Conservation (phyloP, 2,329 filamentous ascomycete species). For the Stagonosporopsis tanaceti region DNA sequence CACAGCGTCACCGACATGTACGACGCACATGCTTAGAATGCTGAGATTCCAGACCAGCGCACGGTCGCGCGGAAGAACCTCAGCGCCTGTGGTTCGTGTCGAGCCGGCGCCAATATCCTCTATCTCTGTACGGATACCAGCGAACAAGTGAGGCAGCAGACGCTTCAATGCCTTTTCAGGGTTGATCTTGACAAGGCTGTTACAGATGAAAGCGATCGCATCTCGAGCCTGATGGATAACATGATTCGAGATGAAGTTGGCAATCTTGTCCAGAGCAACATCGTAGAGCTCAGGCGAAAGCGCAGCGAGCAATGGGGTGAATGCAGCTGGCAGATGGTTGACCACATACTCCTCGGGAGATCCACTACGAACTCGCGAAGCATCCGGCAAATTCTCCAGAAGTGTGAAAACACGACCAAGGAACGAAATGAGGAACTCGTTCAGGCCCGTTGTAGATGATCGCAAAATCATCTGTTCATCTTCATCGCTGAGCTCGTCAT, state of each 20-base stretch:
- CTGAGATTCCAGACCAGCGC: slow-evolving; percentile 96
- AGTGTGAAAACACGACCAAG: slow-evolving; percentile 95
- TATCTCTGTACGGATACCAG: slow-evolving; percentile 94
- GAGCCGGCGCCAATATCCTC: slow-evolving; percentile 96
- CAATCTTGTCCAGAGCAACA: slow-evolving; percentile 88
- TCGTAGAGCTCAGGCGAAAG: slow-evolving; percentile 94
- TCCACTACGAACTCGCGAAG: slow-evolving; percentile 83
- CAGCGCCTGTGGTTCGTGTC: slow-evolving; percentile 89
- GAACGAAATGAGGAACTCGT: slow-evolving; percentile 90
- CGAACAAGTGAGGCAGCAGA: slow-evolving; percentile 87
- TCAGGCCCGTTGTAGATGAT: slow-evolving; percentile 92
- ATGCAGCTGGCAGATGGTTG: slow-evolving; percentile 89
- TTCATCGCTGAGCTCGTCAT: slow-evolving; percentile 79
- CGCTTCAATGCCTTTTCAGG: slow-evolving; percentile 91
- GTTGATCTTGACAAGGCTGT: slow-evolving; percentile 93
- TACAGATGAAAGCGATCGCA: slow-evolving; percentile 98
- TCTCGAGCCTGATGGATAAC: slow-evolving; percentile 97
- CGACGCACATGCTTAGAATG: slow-evolving; percentile 97
- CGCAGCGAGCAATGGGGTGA: slow-evolving; percentile 88
- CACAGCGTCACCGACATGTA: slow-evolving; percentile 91
- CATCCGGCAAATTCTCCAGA: slow-evolving; percentile 92
- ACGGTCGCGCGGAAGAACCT: slow-evolving; percentile 90
- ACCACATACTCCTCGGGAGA: slow-evolving; percentile 97
- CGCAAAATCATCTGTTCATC: slow-evolving; percentile 88
- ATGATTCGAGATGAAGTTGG: slow-evolving; percentile 88